Percentiles rank a stretch among this genome's conserved stretches.
Evolutionary conservation across 768 basidiomycete genomes (phyloP).

Genomic region (Cyclocybe cylindracea): DNA sequence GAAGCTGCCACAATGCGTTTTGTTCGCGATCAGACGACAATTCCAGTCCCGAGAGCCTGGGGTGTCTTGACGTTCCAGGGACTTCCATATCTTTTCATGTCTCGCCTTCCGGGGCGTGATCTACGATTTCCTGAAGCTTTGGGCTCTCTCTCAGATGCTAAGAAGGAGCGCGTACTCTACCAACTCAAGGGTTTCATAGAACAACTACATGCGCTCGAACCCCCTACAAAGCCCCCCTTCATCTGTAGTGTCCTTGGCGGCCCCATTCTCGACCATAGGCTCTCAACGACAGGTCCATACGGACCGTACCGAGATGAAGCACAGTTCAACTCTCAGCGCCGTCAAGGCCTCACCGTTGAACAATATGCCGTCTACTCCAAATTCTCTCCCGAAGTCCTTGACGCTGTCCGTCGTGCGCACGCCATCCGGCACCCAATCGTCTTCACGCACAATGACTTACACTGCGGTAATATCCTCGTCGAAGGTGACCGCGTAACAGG

Average conservation of each 20-base stretch:
- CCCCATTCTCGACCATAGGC: background rate
- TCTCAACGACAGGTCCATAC: too few species aligned
- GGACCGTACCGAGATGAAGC: too few species aligned
- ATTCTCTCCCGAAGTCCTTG: background rate
- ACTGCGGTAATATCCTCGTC: background rate
- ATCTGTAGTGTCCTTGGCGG: background rate
- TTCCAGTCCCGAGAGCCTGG: conserved; percentile 1
- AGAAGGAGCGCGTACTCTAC: too few species aligned
- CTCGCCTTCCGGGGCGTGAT: background rate
- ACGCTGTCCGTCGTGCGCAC: background rate
- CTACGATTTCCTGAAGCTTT: background rate
- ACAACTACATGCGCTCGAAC: background rate
- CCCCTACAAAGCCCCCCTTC: background rate
- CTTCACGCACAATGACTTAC: conserved; percentile 6
- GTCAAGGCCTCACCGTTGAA: background rate
- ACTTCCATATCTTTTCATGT: background rate
- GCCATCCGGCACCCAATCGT: background rate
- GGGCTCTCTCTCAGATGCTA: too few species aligned
- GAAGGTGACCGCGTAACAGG: background rate
- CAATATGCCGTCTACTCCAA: background rate
- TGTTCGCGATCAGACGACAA: background rate
- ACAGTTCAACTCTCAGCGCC: too few species aligned
- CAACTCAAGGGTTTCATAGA: too few species aligned
- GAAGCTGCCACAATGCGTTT: background rate
- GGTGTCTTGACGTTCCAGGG: background rate